Evolutionary conservation across 495 filamentous ascomycete genomes (phyloP).

Genomic region (Penicillium flavigenum): DNA sequence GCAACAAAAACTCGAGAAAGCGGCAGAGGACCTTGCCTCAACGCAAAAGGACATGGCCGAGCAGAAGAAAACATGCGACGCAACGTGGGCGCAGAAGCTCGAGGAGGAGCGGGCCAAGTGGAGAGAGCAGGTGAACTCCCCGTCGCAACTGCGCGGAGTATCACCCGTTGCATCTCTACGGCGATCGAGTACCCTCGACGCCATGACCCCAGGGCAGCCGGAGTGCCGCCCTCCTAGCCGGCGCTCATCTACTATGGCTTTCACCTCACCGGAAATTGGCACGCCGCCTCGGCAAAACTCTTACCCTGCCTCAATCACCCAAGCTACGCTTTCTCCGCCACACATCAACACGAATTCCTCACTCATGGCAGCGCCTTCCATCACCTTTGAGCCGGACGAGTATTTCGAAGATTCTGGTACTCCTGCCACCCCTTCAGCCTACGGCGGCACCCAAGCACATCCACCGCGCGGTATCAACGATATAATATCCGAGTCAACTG

Average conservation of each 20-base stretch:
- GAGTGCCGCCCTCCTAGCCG: conserved; percentile 48
- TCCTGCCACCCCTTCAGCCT: conserved; percentile 61
- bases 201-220: conserved; percentile 25
- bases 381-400: conserved; percentile 65
- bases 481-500: conserved; percentile 83
- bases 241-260: conserved; percentile 47
- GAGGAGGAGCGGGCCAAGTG: conserved; percentile 76
- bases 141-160: conserved; percentile 48
- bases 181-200: conserved; percentile 45
- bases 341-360: conserved; percentile 35
- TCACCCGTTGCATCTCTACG: conserved; percentile 50
- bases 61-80: conserved; percentile 67
- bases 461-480: conserved; percentile 70
- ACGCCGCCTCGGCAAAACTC: conserved; percentile 46
- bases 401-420: conserved; percentile 58
- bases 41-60: conserved; percentile 63
- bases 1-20: conserved; percentile 61
- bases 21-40: conserved; percentile 60
- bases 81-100: conserved; percentile 58
- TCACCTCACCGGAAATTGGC: conserved; percentile 40
- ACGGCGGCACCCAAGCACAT: conserved; percentile 38
- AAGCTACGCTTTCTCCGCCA: conserved; percentile 36
- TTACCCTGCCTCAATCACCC: conserved; percentile 40
- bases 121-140: conserved; percentile 57
- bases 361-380: conserved; percentile 55